A percentile compares a stretch with the other conserved stretches of the same genome.
Evolutionary conservation across 768 basidiomycete genomes (phyloP).

Genomic region (Dioszegia hungarica): DNA sequence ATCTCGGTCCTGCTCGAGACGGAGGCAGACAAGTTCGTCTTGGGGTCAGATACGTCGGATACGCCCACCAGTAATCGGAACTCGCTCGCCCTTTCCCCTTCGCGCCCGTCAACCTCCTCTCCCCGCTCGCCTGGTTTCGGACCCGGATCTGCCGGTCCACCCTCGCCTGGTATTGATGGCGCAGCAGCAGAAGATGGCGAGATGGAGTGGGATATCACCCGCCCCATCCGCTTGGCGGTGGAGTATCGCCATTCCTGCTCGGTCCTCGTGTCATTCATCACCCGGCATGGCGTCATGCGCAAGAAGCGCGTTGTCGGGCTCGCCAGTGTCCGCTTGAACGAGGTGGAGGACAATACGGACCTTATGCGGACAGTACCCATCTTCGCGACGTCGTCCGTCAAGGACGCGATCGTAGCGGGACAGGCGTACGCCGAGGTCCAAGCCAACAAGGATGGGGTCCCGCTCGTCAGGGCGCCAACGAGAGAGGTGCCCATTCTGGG

Average conservation of each 20-base stretch:
- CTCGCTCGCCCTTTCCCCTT: not conserved
- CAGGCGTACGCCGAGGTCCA: not conserved
- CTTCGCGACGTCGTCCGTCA: constrained; percentile 32
- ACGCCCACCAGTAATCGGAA: not conserved
- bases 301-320: constrained; percentile 38
- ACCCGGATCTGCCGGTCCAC: not conserved
- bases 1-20: constrained; percentile 38
- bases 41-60: constrained; percentile 10
- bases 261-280: constrained; percentile 36
- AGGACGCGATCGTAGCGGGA: constrained; percentile 25
- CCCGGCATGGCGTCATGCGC: constrained; percentile 28
- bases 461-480: not conserved
- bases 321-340: constrained; percentile 30
- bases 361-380: constrained; percentile 27
- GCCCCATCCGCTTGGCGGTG: constrained; percentile 37
- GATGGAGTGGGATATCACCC: constrained; percentile 33
- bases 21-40: constrained; percentile 30
- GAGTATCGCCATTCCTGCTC: constrained; percentile 48
- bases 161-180: not conserved
- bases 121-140: not conserved
- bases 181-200: not conserved
- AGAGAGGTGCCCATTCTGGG: constrained; percentile 4
- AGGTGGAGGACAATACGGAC: constrained; percentile 26
- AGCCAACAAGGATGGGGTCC: not conserved
- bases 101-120: not conserved